A percentile compares a stretch with the other conserved stretches of the same genome.
phyloP scores from a whole-genome alignment of 176 grass and related monocot species.

The Oryza meridionalis region DNA sequence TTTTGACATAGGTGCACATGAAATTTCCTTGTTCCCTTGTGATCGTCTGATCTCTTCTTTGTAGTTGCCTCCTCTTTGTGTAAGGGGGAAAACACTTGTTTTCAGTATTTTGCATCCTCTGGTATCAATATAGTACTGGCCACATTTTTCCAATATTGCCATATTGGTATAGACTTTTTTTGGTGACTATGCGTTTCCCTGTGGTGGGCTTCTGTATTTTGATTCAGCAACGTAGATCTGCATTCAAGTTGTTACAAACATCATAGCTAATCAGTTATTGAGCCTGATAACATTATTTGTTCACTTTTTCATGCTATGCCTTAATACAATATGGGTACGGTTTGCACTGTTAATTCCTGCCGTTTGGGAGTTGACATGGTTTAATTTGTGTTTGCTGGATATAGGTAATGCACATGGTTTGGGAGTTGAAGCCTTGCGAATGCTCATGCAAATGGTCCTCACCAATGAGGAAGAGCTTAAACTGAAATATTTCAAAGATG shows the following conservation, averaged over 20 bases:
- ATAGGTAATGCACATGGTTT: slow-evolving; percentile 71
- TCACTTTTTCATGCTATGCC: not conserved
- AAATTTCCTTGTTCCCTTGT: not conserved
- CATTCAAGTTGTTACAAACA: not conserved
- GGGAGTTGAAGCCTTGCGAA: slow-evolving; percentile 62
- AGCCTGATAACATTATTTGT: not conserved
- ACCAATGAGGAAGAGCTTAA: slow-evolving; percentile 85
- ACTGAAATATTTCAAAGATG: slow-evolving; percentile 75
- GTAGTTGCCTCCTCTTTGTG: not conserved
- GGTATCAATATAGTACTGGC: not conserved
- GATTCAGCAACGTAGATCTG: not conserved
- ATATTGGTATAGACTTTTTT: not conserved
- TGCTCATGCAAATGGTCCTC: slow-evolving; percentile 62
- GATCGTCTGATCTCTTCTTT: not conserved
- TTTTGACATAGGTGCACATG: not conserved
- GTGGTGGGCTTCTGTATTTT: not conserved
- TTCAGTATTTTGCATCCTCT: not conserved
- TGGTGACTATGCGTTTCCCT: not conserved
- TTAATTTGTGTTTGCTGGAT: not conserved
- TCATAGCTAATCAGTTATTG: not conserved
- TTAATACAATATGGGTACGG: not conserved
- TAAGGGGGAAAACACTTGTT: not conserved
- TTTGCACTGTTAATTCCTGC: not conserved
- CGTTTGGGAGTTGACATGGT: too few species aligned
- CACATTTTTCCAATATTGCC: not conserved